Evolutionary conservation across 129 eudicot species (phyloP), one percentile per base, ranked within the genome.

Genomic region (Sambucus nigra): DNA sequence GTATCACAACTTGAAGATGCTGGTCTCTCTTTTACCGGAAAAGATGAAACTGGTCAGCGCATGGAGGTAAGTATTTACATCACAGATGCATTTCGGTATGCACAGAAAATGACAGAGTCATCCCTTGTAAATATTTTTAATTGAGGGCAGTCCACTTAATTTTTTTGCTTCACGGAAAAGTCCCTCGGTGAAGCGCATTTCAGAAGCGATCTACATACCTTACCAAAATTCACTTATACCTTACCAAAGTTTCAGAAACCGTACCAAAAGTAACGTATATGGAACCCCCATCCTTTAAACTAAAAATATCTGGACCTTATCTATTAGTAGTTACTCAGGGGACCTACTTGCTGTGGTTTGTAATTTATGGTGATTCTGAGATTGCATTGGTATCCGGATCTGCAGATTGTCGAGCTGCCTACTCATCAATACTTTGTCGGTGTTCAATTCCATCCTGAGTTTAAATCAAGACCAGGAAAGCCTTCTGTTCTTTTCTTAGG

Each of bases 381-480:
- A 22, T 21, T 13, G 38, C 15, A 12, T 62, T 48, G 19, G 18
- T 0, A 50, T 44, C 18, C 16, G 28, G 53, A 23, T 0, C 25
- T 46, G 51, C 80, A 91, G 99, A 91, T 91, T 35, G 66, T 86
- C 60, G 99, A 91, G 76, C 77, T 91, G 35, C 82, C 74, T 19
- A 68, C 57, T 63, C 99, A 91, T 73, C 99, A 93, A 9, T 91
- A 73, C 65, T 91, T 71, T 33, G 72, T 91, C 29, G 99, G 94
- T 25, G 95, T 76, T 27, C 99, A 91, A 62, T 91, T 91, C 65
- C 99, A 91, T 62, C 99, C 99, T 0, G 99, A 91, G 56, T 91
- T 76, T 48, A 91, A 82, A 51, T 86, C 99, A 19, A 77, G 99
- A 59, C 99, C 99, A 7, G 82, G 87, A 63, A 85, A 76, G 23